phyloP scores from a whole-genome alignment of 305 asterid genomes.

The Solanum chacoense region DNA sequence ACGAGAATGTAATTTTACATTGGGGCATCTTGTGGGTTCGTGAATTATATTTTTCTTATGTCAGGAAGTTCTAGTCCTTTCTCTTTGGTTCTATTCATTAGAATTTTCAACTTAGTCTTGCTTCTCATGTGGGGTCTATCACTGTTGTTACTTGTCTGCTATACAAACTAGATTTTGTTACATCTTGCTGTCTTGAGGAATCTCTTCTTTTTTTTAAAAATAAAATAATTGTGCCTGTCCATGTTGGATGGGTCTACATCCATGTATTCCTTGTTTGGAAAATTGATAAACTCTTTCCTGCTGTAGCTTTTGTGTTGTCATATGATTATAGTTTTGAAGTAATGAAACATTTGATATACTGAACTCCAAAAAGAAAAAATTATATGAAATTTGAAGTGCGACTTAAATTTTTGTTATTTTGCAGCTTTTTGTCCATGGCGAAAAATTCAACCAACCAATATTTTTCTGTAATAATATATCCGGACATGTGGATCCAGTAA shows the following conservation, averaged over 20 bases:
- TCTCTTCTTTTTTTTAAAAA: background rate
- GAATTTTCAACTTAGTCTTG: background rate
- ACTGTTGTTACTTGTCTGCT: background rate
- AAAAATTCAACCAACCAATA: slow-evolving; percentile 91
- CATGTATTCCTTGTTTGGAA: background rate
- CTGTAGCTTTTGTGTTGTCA: background rate
- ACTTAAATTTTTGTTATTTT: background rate
- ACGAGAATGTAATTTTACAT: background rate
- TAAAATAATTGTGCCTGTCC: background rate
- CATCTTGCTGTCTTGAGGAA: background rate
- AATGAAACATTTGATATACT: background rate
- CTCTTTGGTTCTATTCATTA: background rate
- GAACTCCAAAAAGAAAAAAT: background rate
- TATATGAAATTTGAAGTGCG: background rate
- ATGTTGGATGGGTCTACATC: background rate
- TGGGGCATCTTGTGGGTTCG: background rate
- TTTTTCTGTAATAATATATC: slow-evolving; percentile 89
- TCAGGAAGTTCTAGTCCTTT: background rate
- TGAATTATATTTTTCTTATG: background rate
- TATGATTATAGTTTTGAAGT: background rate
- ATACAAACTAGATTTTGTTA: background rate
- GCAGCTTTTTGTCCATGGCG: slow-evolving; percentile 80
- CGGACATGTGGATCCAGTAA: slow-evolving; percentile 84
- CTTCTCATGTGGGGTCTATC: background rate
- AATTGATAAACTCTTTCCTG: background rate